A percentile compares a stretch with the other conserved stretches of the same genome.
These are phyloP conservation scores for Talaromyces amestolkiae DNA, from an alignment of 2,329 filamentous ascomycete genomes.

Conservation along the genomic window DNA sequence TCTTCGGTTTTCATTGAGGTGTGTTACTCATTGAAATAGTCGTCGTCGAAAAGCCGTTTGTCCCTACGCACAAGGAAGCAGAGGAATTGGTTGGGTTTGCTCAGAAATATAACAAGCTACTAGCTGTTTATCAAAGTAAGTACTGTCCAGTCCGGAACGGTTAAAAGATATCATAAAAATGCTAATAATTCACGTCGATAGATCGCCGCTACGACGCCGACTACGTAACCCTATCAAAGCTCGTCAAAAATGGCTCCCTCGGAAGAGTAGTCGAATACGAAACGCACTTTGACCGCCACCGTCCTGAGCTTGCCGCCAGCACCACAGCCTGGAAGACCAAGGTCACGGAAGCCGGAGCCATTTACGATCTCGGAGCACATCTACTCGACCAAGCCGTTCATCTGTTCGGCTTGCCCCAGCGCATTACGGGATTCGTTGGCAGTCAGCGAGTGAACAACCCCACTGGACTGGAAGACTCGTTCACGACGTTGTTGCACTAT, in stretches of 20 bases:
- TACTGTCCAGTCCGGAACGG: background rate
- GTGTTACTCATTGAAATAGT: conserved; percentile 44
- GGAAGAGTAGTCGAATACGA: conserved; percentile 75
- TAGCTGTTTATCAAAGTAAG: conserved; percentile 68
- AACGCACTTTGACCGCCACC: conserved; percentile 76
- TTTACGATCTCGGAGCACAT: conserved; percentile 75
- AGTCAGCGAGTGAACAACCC: conserved; percentile 62
- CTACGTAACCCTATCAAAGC: conserved; percentile 66
- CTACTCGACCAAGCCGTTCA: conserved; percentile 71
- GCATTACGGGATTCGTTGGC: conserved; percentile 66
- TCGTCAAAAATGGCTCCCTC: conserved; percentile 59
- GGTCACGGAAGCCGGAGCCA: conserved; percentile 62
- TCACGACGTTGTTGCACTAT: conserved; percentile 67
- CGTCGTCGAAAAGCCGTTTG: conserved; percentile 79
- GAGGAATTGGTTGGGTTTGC: conserved; percentile 60
- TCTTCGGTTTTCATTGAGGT: background rate
- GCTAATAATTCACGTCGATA: conserved; percentile 19
- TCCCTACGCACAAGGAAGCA: conserved; percentile 67
- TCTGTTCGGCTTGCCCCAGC: conserved; percentile 66
- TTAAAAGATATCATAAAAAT: background rate
- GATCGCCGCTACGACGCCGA: conserved; percentile 75
- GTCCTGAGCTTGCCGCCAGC: conserved; percentile 52
- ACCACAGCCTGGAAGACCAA: conserved; percentile 65
- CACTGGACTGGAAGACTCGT: conserved; percentile 48
- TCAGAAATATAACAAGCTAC: conserved; percentile 49